These are phyloP conservation scores for Trichoderma pleuroti DNA, from an alignment of 2,329 filamentous ascomycete genomes.

Conservation along the genomic window DNA sequence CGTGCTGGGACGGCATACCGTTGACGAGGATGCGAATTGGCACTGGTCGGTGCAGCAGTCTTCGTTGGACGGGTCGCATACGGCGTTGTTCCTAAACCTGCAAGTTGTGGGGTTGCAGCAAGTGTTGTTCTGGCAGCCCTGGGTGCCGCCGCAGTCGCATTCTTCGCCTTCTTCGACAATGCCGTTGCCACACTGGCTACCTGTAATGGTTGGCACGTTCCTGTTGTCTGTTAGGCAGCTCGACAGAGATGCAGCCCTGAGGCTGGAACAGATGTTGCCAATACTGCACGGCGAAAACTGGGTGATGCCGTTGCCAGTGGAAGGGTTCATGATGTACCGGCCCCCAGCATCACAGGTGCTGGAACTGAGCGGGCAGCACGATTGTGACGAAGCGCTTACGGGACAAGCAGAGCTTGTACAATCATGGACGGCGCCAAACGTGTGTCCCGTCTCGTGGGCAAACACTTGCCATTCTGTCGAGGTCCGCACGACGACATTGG, in stretches of 20 bases:
- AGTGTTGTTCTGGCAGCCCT: slow-evolving; percentile 66
- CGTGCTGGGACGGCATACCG: slow-evolving; percentile 75
- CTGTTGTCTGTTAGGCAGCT: slow-evolving; percentile 81
- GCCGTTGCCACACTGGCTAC: slow-evolving; percentile 88
- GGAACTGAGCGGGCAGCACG: slow-evolving; percentile 75
- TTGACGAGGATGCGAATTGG: slow-evolving; percentile 62
- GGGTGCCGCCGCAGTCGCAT: slow-evolving; percentile 84
- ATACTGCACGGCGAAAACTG: slow-evolving; percentile 84
- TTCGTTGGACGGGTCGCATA: slow-evolving; percentile 79
- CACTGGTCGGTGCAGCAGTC: slow-evolving; percentile 71
- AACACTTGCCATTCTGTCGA: slow-evolving; percentile 91
- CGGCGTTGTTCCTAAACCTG: slow-evolving; percentile 70
- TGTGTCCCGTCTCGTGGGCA: slow-evolving; percentile 91
- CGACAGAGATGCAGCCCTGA: slow-evolving; percentile 73
- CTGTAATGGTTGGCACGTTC: slow-evolving; percentile 75
- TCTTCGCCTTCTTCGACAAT: slow-evolving; percentile 94
- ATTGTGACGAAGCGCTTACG: slow-evolving; percentile 47
- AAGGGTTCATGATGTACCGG: slow-evolving; percentile 95
- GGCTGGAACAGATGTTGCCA: slow-evolving; percentile 88
- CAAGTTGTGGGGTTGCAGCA: slow-evolving; percentile 88
- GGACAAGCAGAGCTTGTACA: slow-evolving; percentile 72
- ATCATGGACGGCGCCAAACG: slow-evolving; percentile 93
- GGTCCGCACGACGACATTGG: slow-evolving; percentile 86
- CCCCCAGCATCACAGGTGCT: slow-evolving; percentile 69
- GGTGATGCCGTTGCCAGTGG: slow-evolving; percentile 67